Evolutionary conservation across 345 rosid genomes (phyloP).

Genomic region (Clausena lansium): DNA sequence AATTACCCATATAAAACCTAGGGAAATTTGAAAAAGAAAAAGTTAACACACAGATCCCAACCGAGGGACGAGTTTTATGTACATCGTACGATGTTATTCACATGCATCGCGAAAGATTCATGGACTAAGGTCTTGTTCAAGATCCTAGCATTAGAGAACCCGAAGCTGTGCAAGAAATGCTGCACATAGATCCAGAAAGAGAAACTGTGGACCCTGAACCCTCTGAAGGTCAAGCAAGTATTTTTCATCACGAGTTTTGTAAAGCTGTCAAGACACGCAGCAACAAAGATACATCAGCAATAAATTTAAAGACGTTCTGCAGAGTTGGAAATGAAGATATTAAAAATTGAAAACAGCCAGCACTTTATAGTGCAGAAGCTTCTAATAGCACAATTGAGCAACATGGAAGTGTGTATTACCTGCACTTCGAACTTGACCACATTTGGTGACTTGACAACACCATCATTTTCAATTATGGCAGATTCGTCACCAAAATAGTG

Average conservation of each 20-base stretch:
- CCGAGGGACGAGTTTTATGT: conserved; percentile 15
- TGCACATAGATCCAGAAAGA: conserved; percentile 92
- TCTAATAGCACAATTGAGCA: not conserved
- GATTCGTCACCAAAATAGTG: conserved; percentile 70
- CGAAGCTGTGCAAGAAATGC: conserved; percentile 85
- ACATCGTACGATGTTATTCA: conserved; percentile 30
- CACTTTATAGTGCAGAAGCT: not conserved
- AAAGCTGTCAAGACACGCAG: conserved; percentile 52
- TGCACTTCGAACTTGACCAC: conserved; percentile 91
- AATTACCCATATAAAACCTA: conserved; percentile 33
- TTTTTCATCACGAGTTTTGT: conserved; percentile 83
- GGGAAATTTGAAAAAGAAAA: conserved; percentile 7
- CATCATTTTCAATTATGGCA: conserved; percentile 53
- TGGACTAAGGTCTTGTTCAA: conserved; percentile 10
- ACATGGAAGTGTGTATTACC: conserved; percentile 37
- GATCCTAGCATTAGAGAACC: conserved; percentile 45
- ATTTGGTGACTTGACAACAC: conserved; percentile 44
- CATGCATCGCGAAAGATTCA: conserved; percentile 23
- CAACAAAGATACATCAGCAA: not conserved
- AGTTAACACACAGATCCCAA: not conserved
- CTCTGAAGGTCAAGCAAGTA: conserved; percentile 87
- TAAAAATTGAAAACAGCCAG: not conserved
- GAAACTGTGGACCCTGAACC: conserved; percentile 82
- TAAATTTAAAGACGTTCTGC: not conserved
- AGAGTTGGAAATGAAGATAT: not conserved